A percentile compares a stretch with the other conserved stretches of the same genome.
These are phyloP conservation scores for Rosa multiflora DNA, from an alignment of 306 rosid genomes.

Conservation along the genomic window DNA sequence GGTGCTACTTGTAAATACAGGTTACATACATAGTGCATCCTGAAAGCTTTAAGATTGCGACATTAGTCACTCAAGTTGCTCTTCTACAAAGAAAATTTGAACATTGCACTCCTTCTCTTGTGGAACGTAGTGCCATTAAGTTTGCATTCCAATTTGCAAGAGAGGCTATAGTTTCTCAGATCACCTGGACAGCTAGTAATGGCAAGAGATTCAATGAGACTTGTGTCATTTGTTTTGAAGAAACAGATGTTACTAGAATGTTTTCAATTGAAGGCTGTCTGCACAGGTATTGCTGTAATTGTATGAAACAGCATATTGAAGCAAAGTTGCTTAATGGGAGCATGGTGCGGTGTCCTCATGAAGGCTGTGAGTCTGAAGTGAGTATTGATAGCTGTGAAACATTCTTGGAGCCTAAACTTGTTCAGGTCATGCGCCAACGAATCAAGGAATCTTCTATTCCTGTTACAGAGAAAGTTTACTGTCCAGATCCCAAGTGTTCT, in stretches of 20 bases:
- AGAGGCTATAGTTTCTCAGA: constrained; percentile 56
- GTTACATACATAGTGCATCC: not conserved
- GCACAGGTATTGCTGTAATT: constrained; percentile 60
- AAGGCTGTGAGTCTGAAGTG: constrained; percentile 55
- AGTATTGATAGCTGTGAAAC: constrained; percentile 50
- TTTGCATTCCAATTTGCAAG: constrained; percentile 65
- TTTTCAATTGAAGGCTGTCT: constrained; percentile 66
- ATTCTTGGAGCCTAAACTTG: constrained; percentile 55
- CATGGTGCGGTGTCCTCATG: constrained; percentile 64
- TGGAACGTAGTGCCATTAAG: constrained; percentile 22
- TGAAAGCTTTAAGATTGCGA: not conserved
- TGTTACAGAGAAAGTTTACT: constrained; percentile 54
- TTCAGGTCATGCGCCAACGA: constrained; percentile 49
- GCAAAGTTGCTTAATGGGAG: constrained; percentile 63
- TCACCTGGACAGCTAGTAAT: constrained; percentile 23
- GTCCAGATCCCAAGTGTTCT: constrained; percentile 73
- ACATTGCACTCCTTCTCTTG: constrained; percentile 34
- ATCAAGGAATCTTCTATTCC: constrained; percentile 70
- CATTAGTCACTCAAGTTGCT: not conserved
- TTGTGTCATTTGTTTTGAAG: constrained; percentile 78
- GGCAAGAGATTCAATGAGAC: constrained; percentile 37
- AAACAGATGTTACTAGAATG: constrained; percentile 39
- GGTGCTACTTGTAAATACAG: not conserved
- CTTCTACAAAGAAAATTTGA: constrained; percentile 34
- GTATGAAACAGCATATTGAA: constrained; percentile 77